Base-by-base conservation (phyloP, 108 stramenopile species). In the Heterococcus sp. region DNA sequence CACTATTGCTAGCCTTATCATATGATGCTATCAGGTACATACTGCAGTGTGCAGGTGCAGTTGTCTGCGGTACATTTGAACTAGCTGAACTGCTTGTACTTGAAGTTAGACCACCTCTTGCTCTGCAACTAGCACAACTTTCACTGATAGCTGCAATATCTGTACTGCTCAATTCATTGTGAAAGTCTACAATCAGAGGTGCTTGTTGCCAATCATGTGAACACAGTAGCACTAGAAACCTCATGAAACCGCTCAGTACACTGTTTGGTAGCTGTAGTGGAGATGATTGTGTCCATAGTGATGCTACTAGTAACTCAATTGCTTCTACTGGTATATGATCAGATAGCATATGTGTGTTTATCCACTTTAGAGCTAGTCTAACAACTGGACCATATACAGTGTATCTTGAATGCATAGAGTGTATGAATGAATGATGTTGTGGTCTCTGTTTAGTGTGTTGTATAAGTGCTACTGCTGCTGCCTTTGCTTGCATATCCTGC, bases 171-270 rank as follows among this genome's bases (percentile, higher is more conserved):
- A 78, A 70, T 70, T 78, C 76, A 2, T 70, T 70, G 26, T 78
- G 76, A 30, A 68, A 39, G 76, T 78, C 76, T 28, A 78, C 76
- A 30, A 78, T n/a, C 11, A 78, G 76, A 58, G 76, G 76, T 5
- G 76, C 68, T 27, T 46, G 34, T 2, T 26, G n/a, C 76, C 76
- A 78, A 31, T 78, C 76, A 30, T 78, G 76, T 28, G 63, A 30
- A 2, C 36, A 27, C 39, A 78, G 76, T 29, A 78, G 69, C 69
- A 78, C 63, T 58, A 78, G 40, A 36, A 78, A 78, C 11, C 76
- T 69, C 3, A 78, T 46, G 46, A 78, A 67, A 2, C 76, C 76
- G 37, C 63, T 30, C 30, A 78, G 31, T n/a, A 46, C 40, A 3
- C 63, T 78, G 1, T 69, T 37, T 35, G 76, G 76, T 28, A 70